Evolutionary conservation across 345 rosid species (phyloP), one percentile per base, ranked within the genome.

Genomic region (Eucalyptus lansdowneana): DNA sequence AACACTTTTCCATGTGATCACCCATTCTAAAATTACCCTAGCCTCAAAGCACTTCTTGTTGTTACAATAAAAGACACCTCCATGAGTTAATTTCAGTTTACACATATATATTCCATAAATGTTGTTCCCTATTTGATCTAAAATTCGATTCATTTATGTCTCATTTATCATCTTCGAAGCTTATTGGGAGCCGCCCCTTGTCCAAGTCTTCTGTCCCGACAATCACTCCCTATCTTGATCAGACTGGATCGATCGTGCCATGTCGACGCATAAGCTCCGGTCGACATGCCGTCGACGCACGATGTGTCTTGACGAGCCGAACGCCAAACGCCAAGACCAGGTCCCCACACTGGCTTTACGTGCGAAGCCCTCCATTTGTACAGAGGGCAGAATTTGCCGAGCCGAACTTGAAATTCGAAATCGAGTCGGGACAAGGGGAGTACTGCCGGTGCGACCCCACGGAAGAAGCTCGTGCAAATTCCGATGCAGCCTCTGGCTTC

Each of bases 101-200:
- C 8, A 11, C 6, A 10, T 56, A 56, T 56, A 22, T 56, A 56
- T 9, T 24, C 3, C 6, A 10, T 0, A 56, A 56, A 2, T 5
- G 29, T 11, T 56, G 2, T 5, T 25, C 29, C 1, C 62, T 4
- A 25, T 24, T 56, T 25, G 2, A 2, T 24, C 2, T 11, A 56
- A 4, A 56, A 25, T 56, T 56, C 1, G 6, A 25, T 56, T 56
- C 14, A 10, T 10, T 56, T 3, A 0, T 5, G 6, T 4, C 3
- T 3, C 62, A 24, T 56, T 56, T 9, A 25, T 1, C 11, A 56
- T 56, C 14, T 2, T 10, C 2, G 6, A 24, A 56, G 3, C 3
- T 0, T 56, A 24, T 22, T 0, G 2, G 2, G 29, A 56, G 27
- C 27, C 13, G 13, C 62, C 29, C 2, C 5, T 56, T 56, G 13